Base-by-base conservation (phyloP, 805 yeast species). In the Wickerhamomyces chaumierensis region DNA sequence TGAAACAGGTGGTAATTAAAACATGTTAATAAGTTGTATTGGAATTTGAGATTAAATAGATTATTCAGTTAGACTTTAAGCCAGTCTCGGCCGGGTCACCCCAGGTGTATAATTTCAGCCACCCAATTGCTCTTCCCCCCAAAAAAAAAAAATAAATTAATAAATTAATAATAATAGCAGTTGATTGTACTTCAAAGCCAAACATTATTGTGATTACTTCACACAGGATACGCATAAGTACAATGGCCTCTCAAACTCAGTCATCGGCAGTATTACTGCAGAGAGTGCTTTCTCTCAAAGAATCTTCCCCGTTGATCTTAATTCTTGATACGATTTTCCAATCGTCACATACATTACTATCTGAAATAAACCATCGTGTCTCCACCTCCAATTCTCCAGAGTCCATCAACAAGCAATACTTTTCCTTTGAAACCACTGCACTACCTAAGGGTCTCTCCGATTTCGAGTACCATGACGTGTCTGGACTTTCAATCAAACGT, bases 321-420 rank as follows among this genome's bases (percentile, higher is more conserved):
- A 63, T 81, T 4, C 52, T 73, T 8, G 97, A 92, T 55, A 68
- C 82, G 1, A 58, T 86, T 9, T 63, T 70, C 0, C 96, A 88
- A 55, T 73, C 92, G 0, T 74, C 86, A 0, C 48, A 60, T 23
- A 49, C 62, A 35, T 56, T 88, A 12, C 51, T 83, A 1, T 52
- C 60, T 20, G 96, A 86, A 52, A 65, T 87, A 36, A 57, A 68
- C 2, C 56, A 65, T 45, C 64, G 69, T 46, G 48, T 51, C 31
- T 57, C 60, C 12, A n/a, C 17, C 4, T 31, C 18, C 4, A 12
- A 16, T 15, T 13, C 33, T 6, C 13, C 9, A 12, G 51, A 42
- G 4, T 51, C 49, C 12, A 53, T 58, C 3, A 61, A 61, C 4
- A 60, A 78, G 5, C 53, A 76, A 3, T 81, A 65, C 46, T 57